Conservation (phyloP, 257 asterid species). For the Solanum sejunctum region DNA sequence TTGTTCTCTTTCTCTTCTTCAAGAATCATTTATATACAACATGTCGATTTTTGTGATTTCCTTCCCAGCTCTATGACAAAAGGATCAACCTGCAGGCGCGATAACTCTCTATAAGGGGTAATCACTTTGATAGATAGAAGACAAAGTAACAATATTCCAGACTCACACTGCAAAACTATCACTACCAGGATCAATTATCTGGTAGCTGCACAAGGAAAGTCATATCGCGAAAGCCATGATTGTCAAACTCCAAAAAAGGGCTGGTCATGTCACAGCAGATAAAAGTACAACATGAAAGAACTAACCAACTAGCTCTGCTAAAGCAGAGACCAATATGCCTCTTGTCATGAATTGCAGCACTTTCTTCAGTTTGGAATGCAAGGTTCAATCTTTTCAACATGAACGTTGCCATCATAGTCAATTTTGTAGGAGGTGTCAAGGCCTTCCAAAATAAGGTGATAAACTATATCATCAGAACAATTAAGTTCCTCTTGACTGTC, state of each 20-base stretch:
- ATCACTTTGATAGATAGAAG: background rate
- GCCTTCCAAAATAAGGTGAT: conserved; percentile 69
- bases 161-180: background rate
- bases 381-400: conserved; percentile 42
- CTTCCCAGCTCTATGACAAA: background rate
- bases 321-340: background rate
- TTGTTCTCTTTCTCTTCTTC: background rate
- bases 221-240: background rate
- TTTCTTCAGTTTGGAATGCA: conserved; percentile 4
- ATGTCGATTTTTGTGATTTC: background rate
- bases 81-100: background rate
- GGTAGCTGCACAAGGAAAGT: background rate
- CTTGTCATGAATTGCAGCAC: background rate
- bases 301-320: background rate
- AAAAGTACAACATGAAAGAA: background rate
- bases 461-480: conserved; percentile 14
- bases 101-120: background rate
- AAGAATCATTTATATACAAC: background rate
- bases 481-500: conserved; percentile 7
- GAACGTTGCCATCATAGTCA: conserved; percentile 38
- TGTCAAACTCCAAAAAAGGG: background rate
- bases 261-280: background rate
- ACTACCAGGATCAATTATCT: background rate
- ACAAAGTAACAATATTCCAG: background rate
- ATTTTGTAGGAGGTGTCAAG: conserved; percentile 63